Base-by-base conservation (phyloP, 345 rosid species). In the Excoecaria agallocha region DNA sequence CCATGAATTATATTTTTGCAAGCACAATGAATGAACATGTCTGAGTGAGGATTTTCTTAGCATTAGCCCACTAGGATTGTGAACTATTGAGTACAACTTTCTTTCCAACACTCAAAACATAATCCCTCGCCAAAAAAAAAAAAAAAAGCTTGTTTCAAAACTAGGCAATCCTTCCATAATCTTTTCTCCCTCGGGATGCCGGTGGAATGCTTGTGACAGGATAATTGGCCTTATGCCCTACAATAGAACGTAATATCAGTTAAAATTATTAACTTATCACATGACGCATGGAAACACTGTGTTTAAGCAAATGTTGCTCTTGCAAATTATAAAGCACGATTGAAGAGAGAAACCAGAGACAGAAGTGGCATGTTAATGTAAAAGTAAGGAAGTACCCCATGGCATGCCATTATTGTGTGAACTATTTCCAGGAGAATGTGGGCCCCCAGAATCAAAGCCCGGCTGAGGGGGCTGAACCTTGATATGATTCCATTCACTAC, bases 111-210 rank as follows among this genome's bases (percentile, higher is more conserved):
- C 82, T 85, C 81, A 85, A 74, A 75, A 89, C 85, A 79, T 69
- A 78, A 79, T 78, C 79, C 78, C 87, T 85, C 83, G 60, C 75
- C 75, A 37, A 57, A 49, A 8, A 8, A 78, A 30, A 30, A 75
- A 78, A 78, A 72, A 76, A 70, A 80, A 80, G 68, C 70, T 35
- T 76, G 78, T 78, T 69, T 71, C 82, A 55, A 81, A 83, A 80
- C 85, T 84, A 93, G 67, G 89, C 81, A 79, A 89, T 89, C 85
- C 91, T 91, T 84, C 94, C 99, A 71, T 86, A 83, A 80, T 95
- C 98, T 84, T 87, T 90, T 87, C 90, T 93, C 77, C 94, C 96
- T 52, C 91, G 93, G 57, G 96, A 89, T 81, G 98, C 72, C 10
- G 98, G 86, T 22, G 86, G 93, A 62, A 91, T 85, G 86, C 86